phyloP scores from a whole-genome alignment of 2,329 filamentous ascomycete species.

The Mycocentrospora acerina region DNA sequence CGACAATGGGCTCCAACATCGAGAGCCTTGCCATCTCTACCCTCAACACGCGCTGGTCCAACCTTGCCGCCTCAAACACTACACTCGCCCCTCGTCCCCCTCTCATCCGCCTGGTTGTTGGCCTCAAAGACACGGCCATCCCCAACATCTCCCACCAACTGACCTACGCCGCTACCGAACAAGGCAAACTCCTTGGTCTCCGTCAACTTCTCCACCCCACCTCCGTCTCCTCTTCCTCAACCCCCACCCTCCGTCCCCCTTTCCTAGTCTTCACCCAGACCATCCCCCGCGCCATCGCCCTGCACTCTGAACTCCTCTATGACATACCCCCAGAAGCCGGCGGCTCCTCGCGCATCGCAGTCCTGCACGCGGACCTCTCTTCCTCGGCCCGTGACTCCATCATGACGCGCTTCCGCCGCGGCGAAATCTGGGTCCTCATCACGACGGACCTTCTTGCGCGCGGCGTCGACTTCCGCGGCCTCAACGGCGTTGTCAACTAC shows the following conservation, averaged over 20 bases:
- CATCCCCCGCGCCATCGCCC: slow-evolving; percentile 82
- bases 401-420: slow-evolving; percentile 86
- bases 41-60: slow-evolving; percentile 42
- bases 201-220: slow-evolving; percentile 84
- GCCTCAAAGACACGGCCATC: slow-evolving; percentile 91
- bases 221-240: slow-evolving; percentile 53
- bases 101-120: slow-evolving; percentile 85
- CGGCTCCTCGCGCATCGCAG: slow-evolving; percentile 79
- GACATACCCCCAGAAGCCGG: slow-evolving; percentile 90
- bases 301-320: slow-evolving; percentile 88
- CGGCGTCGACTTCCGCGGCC: slow-evolving; percentile 90
- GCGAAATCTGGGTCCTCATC: slow-evolving; percentile 94
- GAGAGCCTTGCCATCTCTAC: slow-evolving; percentile 75
- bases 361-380: slow-evolving; percentile 83
- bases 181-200: slow-evolving; percentile 88
- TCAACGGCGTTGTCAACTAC: slow-evolving; percentile 97
- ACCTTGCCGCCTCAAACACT: slow-evolving; percentile 41
- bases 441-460: slow-evolving; percentile 92
- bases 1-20: slow-evolving; percentile 93
- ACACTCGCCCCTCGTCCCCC: slow-evolving; percentile 44
- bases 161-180: slow-evolving; percentile 87
- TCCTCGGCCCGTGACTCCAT: slow-evolving; percentile 74
- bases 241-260: slow-evolving; percentile 69
- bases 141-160: slow-evolving; percentile 89
- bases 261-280: slow-evolving; percentile 97